Base-by-base conservation (phyloP, 257 asterid genomes). In the Nicotiana tabacum region DNA sequence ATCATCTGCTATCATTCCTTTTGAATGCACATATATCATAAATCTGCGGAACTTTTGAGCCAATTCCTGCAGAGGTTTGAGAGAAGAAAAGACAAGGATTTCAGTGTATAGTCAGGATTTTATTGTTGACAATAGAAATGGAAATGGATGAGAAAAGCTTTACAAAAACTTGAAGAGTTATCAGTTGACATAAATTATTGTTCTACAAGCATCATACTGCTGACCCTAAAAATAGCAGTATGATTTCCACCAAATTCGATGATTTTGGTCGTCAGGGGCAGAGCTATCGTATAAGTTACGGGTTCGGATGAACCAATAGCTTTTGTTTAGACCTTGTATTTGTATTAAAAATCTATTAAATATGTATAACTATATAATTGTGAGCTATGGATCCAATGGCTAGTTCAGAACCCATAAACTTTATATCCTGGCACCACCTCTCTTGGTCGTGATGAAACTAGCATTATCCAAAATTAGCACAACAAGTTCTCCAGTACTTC, bases 1-100 rank as follows among this genome's bases (percentile, higher is more conserved):
- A 67, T 94, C 98, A 74, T 94, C 98, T 76, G 91, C 96, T 35
- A 94, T 83, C 96, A 92, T 90, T 79, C 96, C 98, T 85, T 94
- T 92, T 62, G 98, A 95, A 57, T 93, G 98, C 9, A 92, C 97
- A 46, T 94, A 94, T 33, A 92, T 92, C 98, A 92, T 92, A 83
- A 94, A 92, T 46, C 97, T 82, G 58, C 88, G 90, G 3, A 68
- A 82, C 85, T 90, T 94, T 66, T 87, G 87, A 18, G 97, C 77
- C 32, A 66, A 35, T 81, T 66, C 77, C 83, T 81, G 79, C 79
- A 66, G 39, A 30, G 6, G 61, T 65, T 53, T n/a, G 12, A 30
- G 37, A 81, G 21, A 80, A 80, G 57, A 61, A 27, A 79, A 80
- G 83, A 80, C 33, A 24, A 9, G 55, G 21, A 57, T 30, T 57